Evolutionary conservation across 2,329 filamentous ascomycete genomes (phyloP), one percentile per base, ranked within the genome.

Genomic region (Aspergillus tamarii): DNA sequence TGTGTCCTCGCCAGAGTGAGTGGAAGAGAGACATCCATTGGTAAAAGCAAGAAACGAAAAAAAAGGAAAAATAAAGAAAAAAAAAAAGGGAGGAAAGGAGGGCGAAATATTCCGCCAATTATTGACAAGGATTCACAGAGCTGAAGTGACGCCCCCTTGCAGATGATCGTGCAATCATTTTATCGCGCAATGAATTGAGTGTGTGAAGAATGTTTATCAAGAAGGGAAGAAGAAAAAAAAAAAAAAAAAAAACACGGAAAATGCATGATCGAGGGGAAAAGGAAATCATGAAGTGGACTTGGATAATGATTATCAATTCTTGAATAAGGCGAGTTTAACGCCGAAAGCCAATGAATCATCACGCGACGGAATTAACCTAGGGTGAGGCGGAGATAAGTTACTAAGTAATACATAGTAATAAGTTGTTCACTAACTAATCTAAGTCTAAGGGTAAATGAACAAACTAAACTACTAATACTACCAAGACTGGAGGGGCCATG

Each of bases 91-190:
- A 45, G 23, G 19, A 23, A 11, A n/a, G 41, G n/a, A 45, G 10
- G 11, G 41, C 5, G 26, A 28, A 19, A 50, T 28, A 50, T 41
- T 39, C 34, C 45, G 36, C 55, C 39, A 50, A 53, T 43, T 36
- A 60, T 54, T 16, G 52, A 54, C 58, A 3, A 23, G 58, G 48
- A 39, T 53, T 55, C 34, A 32, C 9, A 10, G 12, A 43, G 46
- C 50, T 26, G 28, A 54, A 60, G 45, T 57, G 21, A 41, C 23
- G 43, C 57, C 43, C 57, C 61, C 61, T 63, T 63, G 52, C 61
- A 60, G 48, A 30, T 21, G n/a, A 45, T 45, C n/a, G n/a, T n/a
- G n/a, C n/a, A n/a, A n/a, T n/a, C n/a, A n/a, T n/a, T 5, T 11
- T 3, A 23, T 45, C n/a, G 8, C n/a, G 8, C 9, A n/a, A 45